Conservation (phyloP, 371 early-diverging fungal genomes). For the Circinella umbellata region DNA sequence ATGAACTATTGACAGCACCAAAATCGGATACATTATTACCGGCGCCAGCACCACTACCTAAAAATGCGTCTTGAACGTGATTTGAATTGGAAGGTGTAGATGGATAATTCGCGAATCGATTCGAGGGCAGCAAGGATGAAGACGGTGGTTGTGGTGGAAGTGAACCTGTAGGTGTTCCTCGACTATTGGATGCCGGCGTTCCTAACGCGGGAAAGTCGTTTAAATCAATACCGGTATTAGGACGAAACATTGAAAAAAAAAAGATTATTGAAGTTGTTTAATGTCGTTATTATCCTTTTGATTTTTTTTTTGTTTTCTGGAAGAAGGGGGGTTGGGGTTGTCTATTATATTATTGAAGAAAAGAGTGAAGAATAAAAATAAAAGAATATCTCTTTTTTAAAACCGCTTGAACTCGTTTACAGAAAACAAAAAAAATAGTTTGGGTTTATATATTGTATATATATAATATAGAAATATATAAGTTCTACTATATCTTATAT, state of each 20-base stretch:
- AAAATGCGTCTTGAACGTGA: slow-evolving; percentile 34
- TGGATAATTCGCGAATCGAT: slow-evolving; percentile 49
- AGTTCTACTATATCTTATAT: no score
- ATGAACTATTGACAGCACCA: slow-evolving; percentile 19
- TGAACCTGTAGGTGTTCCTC: slow-evolving; percentile 26
- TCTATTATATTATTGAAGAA: no score
- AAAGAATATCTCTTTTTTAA: no score
- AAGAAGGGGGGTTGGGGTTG: no score
- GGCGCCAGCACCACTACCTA: slow-evolving; percentile 22
- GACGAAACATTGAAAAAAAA: slow-evolving; percentile 38
- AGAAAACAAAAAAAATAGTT: no score
- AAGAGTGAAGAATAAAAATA: no score
- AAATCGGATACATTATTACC: slow-evolving; percentile 20
- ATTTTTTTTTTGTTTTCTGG: no score
- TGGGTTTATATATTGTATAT: no score
- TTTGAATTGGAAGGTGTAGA: slow-evolving; percentile 39
- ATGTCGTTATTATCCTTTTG: no score
- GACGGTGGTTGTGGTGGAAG: slow-evolving; percentile 27
- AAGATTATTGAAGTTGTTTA: no score
- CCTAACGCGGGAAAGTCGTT: slow-evolving; percentile 58
- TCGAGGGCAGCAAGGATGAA: slow-evolving; percentile 27
- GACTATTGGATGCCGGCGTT: slow-evolving; percentile 39
- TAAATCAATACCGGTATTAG: slow-evolving; percentile 50
- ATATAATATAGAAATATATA: no score
- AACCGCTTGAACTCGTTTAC: no score